Conservation (phyloP, 192 early-diverging fungal species). For the Piromyces sp. region DNA sequence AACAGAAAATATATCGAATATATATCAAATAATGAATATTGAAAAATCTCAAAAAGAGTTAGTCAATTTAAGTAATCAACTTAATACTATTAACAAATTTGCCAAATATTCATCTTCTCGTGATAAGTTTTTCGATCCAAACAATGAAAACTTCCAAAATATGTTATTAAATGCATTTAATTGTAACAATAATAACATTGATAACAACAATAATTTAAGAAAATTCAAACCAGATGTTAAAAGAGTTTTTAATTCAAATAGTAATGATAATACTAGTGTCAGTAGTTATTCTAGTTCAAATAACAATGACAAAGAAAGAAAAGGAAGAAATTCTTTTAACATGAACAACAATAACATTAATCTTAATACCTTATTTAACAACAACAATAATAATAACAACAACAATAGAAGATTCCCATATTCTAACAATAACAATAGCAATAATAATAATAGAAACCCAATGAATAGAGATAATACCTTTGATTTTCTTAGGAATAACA, state of each 20-base stretch:
- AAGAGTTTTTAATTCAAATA: not conserved
- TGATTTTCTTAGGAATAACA: not conserved
- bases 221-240: not conserved
- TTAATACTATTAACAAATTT: not conserved
- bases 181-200: not conserved
- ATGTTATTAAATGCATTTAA: not conserved
- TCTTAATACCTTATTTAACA: no score
- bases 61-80: not conserved
- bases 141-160: not conserved
- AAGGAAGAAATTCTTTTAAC: not conserved
- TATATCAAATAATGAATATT: not conserved
- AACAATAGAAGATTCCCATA: not conserved
- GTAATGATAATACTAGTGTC: not conserved
- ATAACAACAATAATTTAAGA: not conserved
- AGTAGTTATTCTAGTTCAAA: not conserved
- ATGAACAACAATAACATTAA: not conserved
- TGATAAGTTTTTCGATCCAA: not conserved
- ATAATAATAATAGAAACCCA: not conserved
- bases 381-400: no score
- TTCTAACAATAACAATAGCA: not conserved
- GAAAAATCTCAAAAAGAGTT: not conserved
- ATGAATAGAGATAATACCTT: not conserved
- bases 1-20: not conserved
- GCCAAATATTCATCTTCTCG: not conserved
- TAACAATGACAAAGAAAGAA: not conserved